phyloP scores from a whole-genome alignment of 164 flowering plant species.

The Macadamia tetraphylla region DNA sequence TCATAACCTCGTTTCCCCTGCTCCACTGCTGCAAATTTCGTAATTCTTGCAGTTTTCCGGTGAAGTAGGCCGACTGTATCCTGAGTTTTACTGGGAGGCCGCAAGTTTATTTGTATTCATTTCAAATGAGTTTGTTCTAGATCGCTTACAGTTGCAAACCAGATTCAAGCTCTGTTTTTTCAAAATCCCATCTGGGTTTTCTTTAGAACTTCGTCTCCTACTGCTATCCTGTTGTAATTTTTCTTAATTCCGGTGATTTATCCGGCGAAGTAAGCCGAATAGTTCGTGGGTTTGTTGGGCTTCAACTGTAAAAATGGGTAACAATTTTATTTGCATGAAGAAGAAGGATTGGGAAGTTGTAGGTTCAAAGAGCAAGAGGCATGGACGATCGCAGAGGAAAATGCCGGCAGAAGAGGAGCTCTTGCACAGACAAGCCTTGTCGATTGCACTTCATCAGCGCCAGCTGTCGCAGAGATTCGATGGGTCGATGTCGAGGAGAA shows the following conservation, averaged over 20 bases:
- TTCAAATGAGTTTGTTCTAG: no score
- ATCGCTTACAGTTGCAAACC: no score
- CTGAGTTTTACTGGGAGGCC: no score
- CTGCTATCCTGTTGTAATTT: not conserved
- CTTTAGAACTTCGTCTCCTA: not conserved
- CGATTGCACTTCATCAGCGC: slow-evolving; percentile 77
- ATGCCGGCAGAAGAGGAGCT: slow-evolving; percentile 53
- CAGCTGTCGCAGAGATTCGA: slow-evolving; percentile 63
- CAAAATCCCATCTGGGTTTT: no score
- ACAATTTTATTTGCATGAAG: slow-evolving; percentile 56
- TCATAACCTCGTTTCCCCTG: no score
- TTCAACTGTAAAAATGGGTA: slow-evolving; percentile 43
- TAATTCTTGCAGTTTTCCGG: no score
- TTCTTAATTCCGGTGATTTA: not conserved
- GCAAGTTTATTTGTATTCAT: no score
- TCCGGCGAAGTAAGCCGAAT: not conserved
- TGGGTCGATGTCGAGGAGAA: slow-evolving; percentile 76
- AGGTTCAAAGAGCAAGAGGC: slow-evolving; percentile 50
- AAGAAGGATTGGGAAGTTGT: slow-evolving; percentile 46
- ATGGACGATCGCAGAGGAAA: slow-evolving; percentile 46
- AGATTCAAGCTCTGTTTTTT: no score
- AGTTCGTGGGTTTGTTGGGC: not conserved
- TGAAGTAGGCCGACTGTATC: no score
- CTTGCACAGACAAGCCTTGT: slow-evolving; percentile 54
- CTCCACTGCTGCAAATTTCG: no score